These are phyloP conservation scores for Microsporum audouinii DNA, from an alignment of 2,329 filamentous ascomycete species.

Conservation along the genomic window DNA sequence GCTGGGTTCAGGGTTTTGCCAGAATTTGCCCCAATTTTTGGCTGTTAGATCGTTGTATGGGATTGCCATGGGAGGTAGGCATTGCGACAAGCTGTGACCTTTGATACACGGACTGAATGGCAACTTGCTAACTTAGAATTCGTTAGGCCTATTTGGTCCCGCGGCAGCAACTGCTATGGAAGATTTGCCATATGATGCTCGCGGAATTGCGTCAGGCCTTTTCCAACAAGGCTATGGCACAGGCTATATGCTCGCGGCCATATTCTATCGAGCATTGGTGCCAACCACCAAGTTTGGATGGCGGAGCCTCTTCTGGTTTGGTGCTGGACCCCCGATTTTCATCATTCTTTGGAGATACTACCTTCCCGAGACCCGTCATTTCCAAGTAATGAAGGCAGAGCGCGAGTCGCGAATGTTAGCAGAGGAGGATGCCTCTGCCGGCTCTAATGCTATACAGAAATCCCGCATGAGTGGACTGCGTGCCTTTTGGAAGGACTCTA, in stretches of 20 bases:
- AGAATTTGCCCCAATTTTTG: conserved; percentile 48
- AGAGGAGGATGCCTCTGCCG: neutral
- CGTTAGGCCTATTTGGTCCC: conserved; percentile 43
- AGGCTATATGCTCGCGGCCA: conserved; percentile 51
- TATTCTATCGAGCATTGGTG: conserved; percentile 40
- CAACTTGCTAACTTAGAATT: neutral
- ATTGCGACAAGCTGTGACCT: neutral
- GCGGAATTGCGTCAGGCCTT: conserved; percentile 51
- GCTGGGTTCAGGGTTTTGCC: conserved; percentile 48
- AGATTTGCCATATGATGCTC: conserved; percentile 47
- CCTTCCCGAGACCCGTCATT: conserved; percentile 68
- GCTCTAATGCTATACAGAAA: neutral
- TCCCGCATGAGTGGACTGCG: conserved; percentile 3
- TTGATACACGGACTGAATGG: neutral
- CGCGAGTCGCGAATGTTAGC: neutral
- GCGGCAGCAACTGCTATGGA: conserved; percentile 52
- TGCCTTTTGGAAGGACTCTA: conserved; percentile 7
- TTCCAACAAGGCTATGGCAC: conserved; percentile 55
- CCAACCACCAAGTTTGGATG: conserved; percentile 68
- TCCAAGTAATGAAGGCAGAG: conserved; percentile 35
- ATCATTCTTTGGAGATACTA: conserved; percentile 69
- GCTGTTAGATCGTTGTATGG: conserved; percentile 50
- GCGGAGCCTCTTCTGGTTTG: conserved; percentile 85
- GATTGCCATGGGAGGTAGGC: conserved; percentile 48
- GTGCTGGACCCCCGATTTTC: conserved; percentile 63